Evolutionary conservation across 2,329 filamentous ascomycete species (phyloP).

Genomic region (Emericellopsis cladophorae): DNA sequence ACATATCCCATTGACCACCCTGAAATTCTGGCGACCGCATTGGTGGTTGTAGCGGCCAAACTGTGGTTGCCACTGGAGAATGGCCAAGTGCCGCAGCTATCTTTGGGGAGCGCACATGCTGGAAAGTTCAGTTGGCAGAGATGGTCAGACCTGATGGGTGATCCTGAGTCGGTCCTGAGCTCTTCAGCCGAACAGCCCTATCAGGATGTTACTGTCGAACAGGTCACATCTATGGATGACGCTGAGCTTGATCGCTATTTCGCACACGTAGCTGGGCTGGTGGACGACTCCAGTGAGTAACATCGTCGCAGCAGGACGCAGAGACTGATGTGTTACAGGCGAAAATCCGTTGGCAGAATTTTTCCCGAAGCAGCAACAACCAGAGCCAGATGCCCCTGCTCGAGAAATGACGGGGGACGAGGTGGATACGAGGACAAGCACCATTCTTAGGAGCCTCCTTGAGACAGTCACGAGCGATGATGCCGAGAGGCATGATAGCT

Average conservation of each 20-base stretch:
- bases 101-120: constrained; percentile 5
- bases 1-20: constrained; percentile 48
- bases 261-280: constrained; percentile 20
- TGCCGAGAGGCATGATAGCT: too few relatives aligned
- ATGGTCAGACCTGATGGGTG: constrained; percentile 46
- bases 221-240: constrained; percentile 49
- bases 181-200: constrained; percentile 14
- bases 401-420: constrained; percentile 4
- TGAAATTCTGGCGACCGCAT: constrained; percentile 59
- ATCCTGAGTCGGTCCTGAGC: constrained; percentile 5
- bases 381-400: constrained; percentile 4
- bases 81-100: constrained; percentile 18
- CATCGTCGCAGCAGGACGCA: too few relatives aligned
- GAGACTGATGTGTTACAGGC: constrained; percentile 6
- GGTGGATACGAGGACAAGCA: too few relatives aligned
- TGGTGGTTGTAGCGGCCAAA: constrained; percentile 67
- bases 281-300: constrained; percentile 18
- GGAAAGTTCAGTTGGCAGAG: constrained; percentile 51
- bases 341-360: constrained; percentile 17
- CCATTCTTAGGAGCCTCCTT: too few relatives aligned
- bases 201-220: constrained; percentile 42
- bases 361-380: constrained; percentile 17
- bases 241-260: constrained; percentile 56
- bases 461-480: too few relatives aligned
- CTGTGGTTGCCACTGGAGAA: constrained; percentile 58